Evolutionary conservation across 2,329 filamentous ascomycete genomes (phyloP), one percentile per base, ranked within the genome.

Genomic region (Penicillium thymicola): DNA sequence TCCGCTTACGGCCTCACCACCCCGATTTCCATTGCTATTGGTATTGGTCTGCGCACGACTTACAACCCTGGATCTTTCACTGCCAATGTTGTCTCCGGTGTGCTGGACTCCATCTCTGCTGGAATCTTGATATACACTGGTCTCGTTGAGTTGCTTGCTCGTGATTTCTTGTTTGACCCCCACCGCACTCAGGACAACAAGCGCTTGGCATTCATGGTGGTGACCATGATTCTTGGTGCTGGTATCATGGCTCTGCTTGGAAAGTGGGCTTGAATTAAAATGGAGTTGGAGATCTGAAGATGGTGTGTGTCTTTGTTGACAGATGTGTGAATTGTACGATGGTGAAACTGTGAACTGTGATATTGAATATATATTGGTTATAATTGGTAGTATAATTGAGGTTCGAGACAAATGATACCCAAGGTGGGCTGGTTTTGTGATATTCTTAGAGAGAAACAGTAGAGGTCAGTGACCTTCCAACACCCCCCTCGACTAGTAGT

Each of bases 71-170:
- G 69, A 1, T 75, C 72, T 0, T 76, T 70, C 52, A 77, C 71
- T 2, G 75, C 79, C 5, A 74, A 74, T 34, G 70, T 79, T 3
- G 73, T 81, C 1, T 75, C 72, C 5, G 79, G 79, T 14, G 71
- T 81, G 4, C 62, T 82, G 13, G 76, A 81, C 62, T 70, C 78
- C 0, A 73, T 78, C 43, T 79, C 76, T 0, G 79, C 79, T 1
- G 79, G 79, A 3, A 80, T 81, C 34, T 59, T 81, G 58, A 75
- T 81, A 21, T 82, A 81, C 57, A 81, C 78, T 5, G 78, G 77
- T 2, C 59, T 81, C 49, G 79, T 82, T 11, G 79, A 82, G 66
- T 55, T 82, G 56, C 59, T 82, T 59, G 79, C 79, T 1, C 63
- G 78, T 4, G 79, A 81, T 54, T 81, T 82, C 61, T 60, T 81